A percentile compares a stretch with the other conserved stretches of the same genome.
phyloP scores from a whole-genome alignment of 768 basidiomycete species.

The Suillus subalutaceus region DNA sequence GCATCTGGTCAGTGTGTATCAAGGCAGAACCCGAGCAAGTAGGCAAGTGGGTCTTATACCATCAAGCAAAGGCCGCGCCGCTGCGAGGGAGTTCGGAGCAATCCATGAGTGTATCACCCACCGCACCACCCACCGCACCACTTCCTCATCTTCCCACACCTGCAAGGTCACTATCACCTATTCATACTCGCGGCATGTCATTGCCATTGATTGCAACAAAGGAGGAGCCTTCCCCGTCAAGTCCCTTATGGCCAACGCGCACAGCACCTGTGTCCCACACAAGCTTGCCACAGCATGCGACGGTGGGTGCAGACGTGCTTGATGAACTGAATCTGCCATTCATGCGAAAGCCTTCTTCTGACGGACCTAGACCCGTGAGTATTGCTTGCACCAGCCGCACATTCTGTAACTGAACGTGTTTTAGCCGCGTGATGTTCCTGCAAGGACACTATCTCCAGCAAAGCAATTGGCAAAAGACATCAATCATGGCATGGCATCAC shows the following conservation, averaged over 20 bases:
- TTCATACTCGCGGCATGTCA: constrained; percentile 20
- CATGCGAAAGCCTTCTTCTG: not conserved
- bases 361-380: constrained; percentile 5
- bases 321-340: constrained; percentile 6
- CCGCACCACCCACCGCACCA: constrained; percentile 16
- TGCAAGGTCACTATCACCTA: constrained; percentile 28
- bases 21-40: constrained; percentile 24
- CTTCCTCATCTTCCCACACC: constrained; percentile 33
- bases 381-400: not conserved
- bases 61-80: constrained; percentile 24
- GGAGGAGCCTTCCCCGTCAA: constrained; percentile 15
- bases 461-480: constrained; percentile 17
- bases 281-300: not conserved
- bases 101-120: constrained; percentile 22
- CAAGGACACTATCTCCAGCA: not conserved
- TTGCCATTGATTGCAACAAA: constrained; percentile 35
- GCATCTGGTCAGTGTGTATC: constrained; percentile 30
- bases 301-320: not conserved
- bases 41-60: constrained; percentile 30
- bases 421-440: not conserved
- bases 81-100: constrained; percentile 1
- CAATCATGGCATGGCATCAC: constrained; percentile 15
- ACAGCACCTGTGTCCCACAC: not conserved
- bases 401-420: not conserved
- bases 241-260: constrained; percentile 3